Base-by-base conservation (phyloP, 176 grass and related monocot species). In the Triticum monococcum region DNA sequence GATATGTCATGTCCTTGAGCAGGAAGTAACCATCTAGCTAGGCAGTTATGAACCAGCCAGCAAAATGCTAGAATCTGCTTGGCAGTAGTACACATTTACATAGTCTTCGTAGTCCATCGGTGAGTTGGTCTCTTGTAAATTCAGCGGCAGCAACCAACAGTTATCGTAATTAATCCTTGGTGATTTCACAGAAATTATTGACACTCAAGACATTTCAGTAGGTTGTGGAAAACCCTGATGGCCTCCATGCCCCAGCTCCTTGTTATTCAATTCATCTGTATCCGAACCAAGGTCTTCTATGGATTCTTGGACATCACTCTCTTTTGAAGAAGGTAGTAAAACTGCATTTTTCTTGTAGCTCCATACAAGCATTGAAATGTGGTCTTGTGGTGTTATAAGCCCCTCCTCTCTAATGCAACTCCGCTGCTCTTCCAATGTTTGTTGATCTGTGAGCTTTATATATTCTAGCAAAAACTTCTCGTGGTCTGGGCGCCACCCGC, bases 311-410 rank as follows among this genome's bases (percentile, higher is more conserved):
- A 28, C 5, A 74, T 88, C 84, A 73, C 38, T 83, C 72, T 83
- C 85, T 84, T 86, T 90, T 18, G 77, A 81, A 88, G 87, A 77
- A 67, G 80, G 80, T 73, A 94, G 72, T 70, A 91, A 43, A 89
- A 84, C 74, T 57, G 94, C 85, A 90, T 94, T 99, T 89, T 88
- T 99, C 87, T 99, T 99, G 79, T 99, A 99, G 86, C 93, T 92
- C 97, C 97, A 99, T 63, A 99, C 92, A 64, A 99, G 90, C 90
- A 94, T 89, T 17, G 97, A 99, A 93, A 99, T 77, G 62, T 89
- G 83, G 61, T 96, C 94, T 75, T 99, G 97, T 35, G 97, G 94
- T 35, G 90, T 94, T 88, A 91, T 82, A 87, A 94, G 97, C 17
- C 97, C 97, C 70, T 99, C 89, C 59, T 99, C 92, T 64, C 92